A percentile compares a stretch with the other conserved stretches of the same genome.
phyloP scores from a whole-genome alignment of 371 early-diverging fungal genomes.

The Syncephalastrum contaminatum region DNA sequence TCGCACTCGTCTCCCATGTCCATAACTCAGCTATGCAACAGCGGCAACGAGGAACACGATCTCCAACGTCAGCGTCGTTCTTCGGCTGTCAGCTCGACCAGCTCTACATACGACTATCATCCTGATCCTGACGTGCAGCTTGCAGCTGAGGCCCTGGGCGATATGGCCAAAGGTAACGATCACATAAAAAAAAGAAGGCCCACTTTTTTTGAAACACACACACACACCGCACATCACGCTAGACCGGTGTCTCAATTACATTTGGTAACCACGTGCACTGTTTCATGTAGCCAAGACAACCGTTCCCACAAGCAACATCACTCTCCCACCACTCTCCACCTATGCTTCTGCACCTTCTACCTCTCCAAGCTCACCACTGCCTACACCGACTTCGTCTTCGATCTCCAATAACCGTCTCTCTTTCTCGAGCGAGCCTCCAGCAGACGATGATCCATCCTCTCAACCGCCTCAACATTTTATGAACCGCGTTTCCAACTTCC shows the following conservation, averaged over 20 bases:
- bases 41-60: conserved; percentile 4
- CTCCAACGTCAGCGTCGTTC: conserved; percentile 5
- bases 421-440: conserved; percentile 22
- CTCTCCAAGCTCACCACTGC: conserved; percentile 25
- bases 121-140: conserved; percentile 56
- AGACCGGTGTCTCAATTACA: too few relatives aligned
- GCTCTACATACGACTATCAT: conserved; percentile 4
- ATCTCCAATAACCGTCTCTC: conserved; percentile 18
- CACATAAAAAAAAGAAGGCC: conserved; percentile 2
- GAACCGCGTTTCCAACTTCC: conserved; percentile 70
- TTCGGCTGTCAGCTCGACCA: background rate
- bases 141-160: conserved; percentile 64
- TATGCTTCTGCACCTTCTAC: conserved; percentile 28
- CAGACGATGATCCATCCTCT: conserved; percentile 6
- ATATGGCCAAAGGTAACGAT: conserved; percentile 42
- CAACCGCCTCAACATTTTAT: conserved; percentile 51
- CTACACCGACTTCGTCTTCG: conserved; percentile 25
- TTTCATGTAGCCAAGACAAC: too few relatives aligned
- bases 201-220: too few relatives aligned
- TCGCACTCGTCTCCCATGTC: conserved; percentile 29
- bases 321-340: conserved; percentile 19
- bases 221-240: background rate
- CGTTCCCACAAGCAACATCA: conserved; percentile 8
- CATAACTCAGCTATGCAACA: conserved; percentile 30
- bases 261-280: too few relatives aligned